These are phyloP conservation scores for Forsythia viridissima DNA, from an alignment of 257 asterid genomes.

Conservation along the genomic window DNA sequence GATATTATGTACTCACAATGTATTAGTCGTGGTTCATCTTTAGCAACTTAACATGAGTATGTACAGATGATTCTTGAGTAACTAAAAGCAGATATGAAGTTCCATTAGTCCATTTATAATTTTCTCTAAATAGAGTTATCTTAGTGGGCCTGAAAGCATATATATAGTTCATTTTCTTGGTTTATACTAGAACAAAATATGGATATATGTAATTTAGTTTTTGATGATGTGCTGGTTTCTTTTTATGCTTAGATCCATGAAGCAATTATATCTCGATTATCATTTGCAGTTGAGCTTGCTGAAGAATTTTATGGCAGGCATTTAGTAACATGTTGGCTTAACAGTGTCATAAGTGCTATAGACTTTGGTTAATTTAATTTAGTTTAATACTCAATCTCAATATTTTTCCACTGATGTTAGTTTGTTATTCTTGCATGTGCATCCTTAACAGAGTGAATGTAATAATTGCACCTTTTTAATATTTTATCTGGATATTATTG, in stretches of 20 bases:
- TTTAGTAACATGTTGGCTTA: slow-evolving; percentile 25
- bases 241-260: slow-evolving; percentile 75
- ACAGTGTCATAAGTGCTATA: background rate
- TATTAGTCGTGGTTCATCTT: background rate
- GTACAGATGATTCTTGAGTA: background rate
- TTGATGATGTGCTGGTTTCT: slow-evolving; percentile 6
- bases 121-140: background rate
- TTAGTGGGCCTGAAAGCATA: background rate
- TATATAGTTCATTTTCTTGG: background rate
- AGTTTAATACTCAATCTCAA: slow-evolving; percentile 9
- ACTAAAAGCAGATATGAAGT: background rate
- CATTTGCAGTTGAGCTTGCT: slow-evolving; percentile 98
- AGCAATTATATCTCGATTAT: slow-evolving; percentile 91
- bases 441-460: slow-evolving; percentile 84
- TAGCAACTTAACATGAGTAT: background rate
- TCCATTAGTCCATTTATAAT: background rate
- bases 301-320: slow-evolving; percentile 99
- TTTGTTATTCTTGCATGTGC: slow-evolving; percentile 30
- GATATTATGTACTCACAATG: background rate
- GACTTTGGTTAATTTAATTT: slow-evolving; percentile 10
- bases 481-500: background rate
- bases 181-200: background rate
- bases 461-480: slow-evolving; percentile 20
- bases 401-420: slow-evolving; percentile 37
- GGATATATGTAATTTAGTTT: background rate